phyloP scores from a whole-genome alignment of 495 filamentous ascomycete genomes.

The Physcia stellaris region DNA sequence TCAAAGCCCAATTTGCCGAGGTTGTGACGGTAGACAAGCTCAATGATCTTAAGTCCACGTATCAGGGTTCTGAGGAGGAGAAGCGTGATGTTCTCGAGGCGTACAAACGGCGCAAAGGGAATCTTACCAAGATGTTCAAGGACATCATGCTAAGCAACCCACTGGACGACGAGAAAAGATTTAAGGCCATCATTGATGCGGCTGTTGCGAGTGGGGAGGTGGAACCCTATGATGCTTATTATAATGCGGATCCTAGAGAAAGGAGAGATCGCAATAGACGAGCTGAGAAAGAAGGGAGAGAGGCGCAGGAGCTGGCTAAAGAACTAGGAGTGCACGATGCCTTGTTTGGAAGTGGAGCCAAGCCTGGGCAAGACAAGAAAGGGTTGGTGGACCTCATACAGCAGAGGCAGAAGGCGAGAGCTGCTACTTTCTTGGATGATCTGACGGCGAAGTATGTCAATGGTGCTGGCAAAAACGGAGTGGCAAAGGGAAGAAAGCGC shows the following conservation, averaged over 20 bases:
- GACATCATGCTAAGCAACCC: slow-evolving; percentile 74
- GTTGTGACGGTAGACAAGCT: slow-evolving; percentile 56
- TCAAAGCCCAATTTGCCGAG: slow-evolving; percentile 63
- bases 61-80: slow-evolving; percentile 84
- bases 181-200: slow-evolving; percentile 61
- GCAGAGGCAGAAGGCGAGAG: slow-evolving; percentile 35
- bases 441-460: slow-evolving; percentile 62
- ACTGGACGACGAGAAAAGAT: slow-evolving; percentile 75
- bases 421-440: slow-evolving; percentile 44
- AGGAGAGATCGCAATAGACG: slow-evolving; percentile 38
- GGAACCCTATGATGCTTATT: slow-evolving; percentile 50
- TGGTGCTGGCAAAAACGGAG: slow-evolving; percentile 11
- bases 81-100: slow-evolving; percentile 58
- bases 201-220: slow-evolving; percentile 62
- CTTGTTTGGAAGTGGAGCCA: slow-evolving; percentile 27
- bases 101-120: slow-evolving; percentile 54
- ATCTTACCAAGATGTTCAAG: slow-evolving; percentile 64
- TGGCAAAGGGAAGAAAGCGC: slow-evolving; percentile 25
- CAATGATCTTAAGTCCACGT: slow-evolving; percentile 54
- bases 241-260: slow-evolving; percentile 52
- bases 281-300: slow-evolving; percentile 51
- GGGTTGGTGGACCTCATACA: slow-evolving; percentile 37
- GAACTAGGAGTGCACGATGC: slow-evolving; percentile 53
- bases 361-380: slow-evolving; percentile 19
- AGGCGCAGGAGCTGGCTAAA: slow-evolving; percentile 60